Conservation (phyloP, 2,329 filamentous ascomycete genomes). For the Erysiphe neolycopersici region DNA sequence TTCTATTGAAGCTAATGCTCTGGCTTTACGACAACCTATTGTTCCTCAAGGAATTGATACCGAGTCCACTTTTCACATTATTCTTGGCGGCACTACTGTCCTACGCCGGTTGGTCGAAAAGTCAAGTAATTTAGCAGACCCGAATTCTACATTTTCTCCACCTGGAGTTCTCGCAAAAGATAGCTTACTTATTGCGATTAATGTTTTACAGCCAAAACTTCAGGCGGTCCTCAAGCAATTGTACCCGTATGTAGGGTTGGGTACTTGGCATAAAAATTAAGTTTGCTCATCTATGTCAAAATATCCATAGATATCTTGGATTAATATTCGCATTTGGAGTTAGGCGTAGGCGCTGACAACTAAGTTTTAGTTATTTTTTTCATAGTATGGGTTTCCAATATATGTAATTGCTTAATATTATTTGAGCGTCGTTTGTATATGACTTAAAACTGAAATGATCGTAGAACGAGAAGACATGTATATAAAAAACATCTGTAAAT, state of each 20-base stretch:
- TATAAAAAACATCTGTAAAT: neutral
- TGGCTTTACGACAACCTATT: constrained; percentile 17
- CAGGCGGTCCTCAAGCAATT: constrained; percentile 42
- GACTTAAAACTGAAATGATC: neutral
- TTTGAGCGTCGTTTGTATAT: neutral
- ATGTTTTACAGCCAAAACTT: constrained; percentile 34
- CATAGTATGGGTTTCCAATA: neutral
- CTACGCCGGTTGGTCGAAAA: constrained; percentile 45
- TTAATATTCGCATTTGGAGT: constrained; percentile 6
- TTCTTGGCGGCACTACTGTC: constrained; percentile 38
- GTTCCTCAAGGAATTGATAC: constrained; percentile 12
- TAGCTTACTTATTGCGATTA: constrained; percentile 36
- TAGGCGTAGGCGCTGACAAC: constrained; percentile 9
- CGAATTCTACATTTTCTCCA: constrained; percentile 25
- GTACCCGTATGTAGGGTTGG: constrained; percentile 32
- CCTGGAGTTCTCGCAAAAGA: constrained; percentile 39
- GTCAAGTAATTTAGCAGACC: constrained; percentile 27
- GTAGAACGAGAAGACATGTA: neutral
- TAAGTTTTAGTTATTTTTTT: neutral
- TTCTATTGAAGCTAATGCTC: constrained; percentile 25
- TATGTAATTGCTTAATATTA: neutral
- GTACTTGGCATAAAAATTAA: constrained; percentile 12
- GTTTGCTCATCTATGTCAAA: constrained; percentile 9
- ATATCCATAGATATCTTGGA: constrained; percentile 12
- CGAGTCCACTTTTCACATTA: constrained; percentile 21